phyloP scores from a whole-genome alignment of 345 rosid species.

The Ceriops tagal region DNA sequence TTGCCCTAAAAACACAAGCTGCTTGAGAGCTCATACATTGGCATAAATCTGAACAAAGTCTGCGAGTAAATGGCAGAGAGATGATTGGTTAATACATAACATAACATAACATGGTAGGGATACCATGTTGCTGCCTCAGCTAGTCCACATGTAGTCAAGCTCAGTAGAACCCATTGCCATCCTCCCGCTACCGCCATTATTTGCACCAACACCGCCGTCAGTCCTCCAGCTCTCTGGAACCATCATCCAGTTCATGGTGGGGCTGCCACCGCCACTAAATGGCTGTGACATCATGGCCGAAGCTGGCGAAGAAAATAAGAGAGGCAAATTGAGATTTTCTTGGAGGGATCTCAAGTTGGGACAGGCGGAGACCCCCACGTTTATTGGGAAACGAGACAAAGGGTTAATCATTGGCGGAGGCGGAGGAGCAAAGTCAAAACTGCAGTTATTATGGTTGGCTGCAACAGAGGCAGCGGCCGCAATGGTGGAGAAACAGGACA shows the following conservation, averaged over 20 bases:
- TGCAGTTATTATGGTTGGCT: constrained; percentile 25
- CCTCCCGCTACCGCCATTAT: constrained; percentile 31
- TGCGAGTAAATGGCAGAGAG: too few relatives aligned
- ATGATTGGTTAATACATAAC: background rate
- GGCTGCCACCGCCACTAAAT: constrained; percentile 9
- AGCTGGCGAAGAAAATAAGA: constrained; percentile 34
- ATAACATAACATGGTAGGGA: too few relatives aligned
- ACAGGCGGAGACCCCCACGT: constrained; percentile 36
- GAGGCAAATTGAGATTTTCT: constrained; percentile 73
- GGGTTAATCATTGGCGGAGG: constrained; percentile 23
- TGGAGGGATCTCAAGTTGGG: constrained; percentile 73
- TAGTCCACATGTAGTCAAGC: constrained; percentile 77
- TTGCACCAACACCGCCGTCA: background rate
- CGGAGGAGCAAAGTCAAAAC: constrained; percentile 29
- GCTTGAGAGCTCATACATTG: too few relatives aligned
- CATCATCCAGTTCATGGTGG: constrained; percentile 37
- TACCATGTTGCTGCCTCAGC: background rate
- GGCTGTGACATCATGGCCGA: constrained; percentile 23
- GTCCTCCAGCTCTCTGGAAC: constrained; percentile 22
- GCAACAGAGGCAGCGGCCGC: constrained; percentile 41
- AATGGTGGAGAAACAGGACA: constrained; percentile 99
- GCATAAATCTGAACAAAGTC: too few relatives aligned
- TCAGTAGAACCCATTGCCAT: constrained; percentile 46
- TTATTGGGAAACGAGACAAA: constrained; percentile 24
- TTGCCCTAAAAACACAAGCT: background rate